Evolutionary conservation across 1,284 basidiomycete species (phyloP).

Genomic region (Marasmius fiardii): DNA sequence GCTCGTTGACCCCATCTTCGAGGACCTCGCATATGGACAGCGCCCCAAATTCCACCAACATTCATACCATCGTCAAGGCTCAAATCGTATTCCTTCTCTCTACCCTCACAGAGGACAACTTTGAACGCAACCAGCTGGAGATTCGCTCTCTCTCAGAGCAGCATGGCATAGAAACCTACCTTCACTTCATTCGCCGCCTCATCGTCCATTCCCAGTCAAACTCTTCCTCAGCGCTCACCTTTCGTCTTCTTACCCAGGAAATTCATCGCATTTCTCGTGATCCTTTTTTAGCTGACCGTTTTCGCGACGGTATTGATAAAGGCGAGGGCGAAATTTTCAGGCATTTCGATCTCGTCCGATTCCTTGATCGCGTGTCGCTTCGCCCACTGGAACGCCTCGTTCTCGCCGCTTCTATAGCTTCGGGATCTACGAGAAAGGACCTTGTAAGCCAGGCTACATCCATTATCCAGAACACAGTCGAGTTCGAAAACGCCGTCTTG

Average conservation of each 20-base stretch:
- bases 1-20: constrained; percentile 68
- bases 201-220: constrained; percentile 81
- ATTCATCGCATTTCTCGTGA: constrained; percentile 82
- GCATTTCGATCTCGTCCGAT: constrained; percentile 76
- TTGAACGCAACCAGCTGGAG: constrained; percentile 86
- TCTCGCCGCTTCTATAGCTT: constrained; percentile 70
- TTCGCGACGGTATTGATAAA: constrained; percentile 82
- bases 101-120: constrained; percentile 92
- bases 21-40: constrained; percentile 66
- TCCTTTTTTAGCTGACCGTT: constrained; percentile 82
- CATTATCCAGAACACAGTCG: constrained; percentile 52
- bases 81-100: constrained; percentile 93
- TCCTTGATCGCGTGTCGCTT: constrained; percentile 73
- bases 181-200: constrained; percentile 92
- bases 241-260: constrained; percentile 83
- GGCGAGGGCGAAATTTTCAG: constrained; percentile 79
- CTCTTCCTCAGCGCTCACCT: constrained; percentile 68
- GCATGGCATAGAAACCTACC: constrained; percentile 92
- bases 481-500: constrained; percentile 74
- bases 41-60: constrained; percentile 48
- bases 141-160: constrained; percentile 91
- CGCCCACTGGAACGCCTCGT: constrained; percentile 78
- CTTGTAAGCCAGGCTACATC: constrained; percentile 63
- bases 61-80: constrained; percentile 78
- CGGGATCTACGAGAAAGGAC: constrained; percentile 67